These are phyloP conservation scores for Hawksworthiomyces lignivorus DNA, from an alignment of 2,329 filamentous ascomycete species.

Conservation along the genomic window DNA sequence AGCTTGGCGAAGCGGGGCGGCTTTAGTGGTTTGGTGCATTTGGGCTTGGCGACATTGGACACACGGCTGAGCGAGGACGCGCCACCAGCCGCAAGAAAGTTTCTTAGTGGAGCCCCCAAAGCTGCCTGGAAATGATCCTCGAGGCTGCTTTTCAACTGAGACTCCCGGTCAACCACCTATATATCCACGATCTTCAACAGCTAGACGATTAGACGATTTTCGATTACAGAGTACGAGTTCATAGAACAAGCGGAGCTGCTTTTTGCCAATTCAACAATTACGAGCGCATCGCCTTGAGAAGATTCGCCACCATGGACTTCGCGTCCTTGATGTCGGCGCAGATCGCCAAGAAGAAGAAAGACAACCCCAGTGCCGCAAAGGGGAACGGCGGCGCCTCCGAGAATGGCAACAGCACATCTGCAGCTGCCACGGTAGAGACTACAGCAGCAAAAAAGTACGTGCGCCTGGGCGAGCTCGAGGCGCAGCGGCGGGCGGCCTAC, in stretches of 20 bases:
- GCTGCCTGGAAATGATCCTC: too few species aligned
- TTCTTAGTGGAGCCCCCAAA: too few species aligned
- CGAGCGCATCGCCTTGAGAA: too few species aligned
- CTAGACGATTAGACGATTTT: too few species aligned
- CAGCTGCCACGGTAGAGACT: constrained; percentile 16
- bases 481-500: constrained; percentile 72
- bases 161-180: too few species aligned
- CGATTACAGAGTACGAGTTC: too few species aligned
- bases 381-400: background rate
- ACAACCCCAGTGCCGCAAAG: background rate
- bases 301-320: constrained; percentile 68
- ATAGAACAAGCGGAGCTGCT: too few species aligned
- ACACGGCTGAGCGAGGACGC: background rate
- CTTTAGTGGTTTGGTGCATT: background rate
- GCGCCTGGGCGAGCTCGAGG: constrained; percentile 79
- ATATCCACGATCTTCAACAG: too few species aligned
- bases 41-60: background rate
- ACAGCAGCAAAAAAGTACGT: constrained; percentile 62
- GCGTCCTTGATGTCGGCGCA: constrained; percentile 87
- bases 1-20: background rate
- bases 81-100: too few species aligned
- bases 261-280: too few species aligned
- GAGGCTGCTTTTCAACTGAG: too few species aligned
- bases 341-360: constrained; percentile 64
- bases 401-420: constrained; percentile 17